Conservation (phyloP, 2,329 filamentous ascomycete genomes). For the Colletotrichum eremochloae region DNA sequence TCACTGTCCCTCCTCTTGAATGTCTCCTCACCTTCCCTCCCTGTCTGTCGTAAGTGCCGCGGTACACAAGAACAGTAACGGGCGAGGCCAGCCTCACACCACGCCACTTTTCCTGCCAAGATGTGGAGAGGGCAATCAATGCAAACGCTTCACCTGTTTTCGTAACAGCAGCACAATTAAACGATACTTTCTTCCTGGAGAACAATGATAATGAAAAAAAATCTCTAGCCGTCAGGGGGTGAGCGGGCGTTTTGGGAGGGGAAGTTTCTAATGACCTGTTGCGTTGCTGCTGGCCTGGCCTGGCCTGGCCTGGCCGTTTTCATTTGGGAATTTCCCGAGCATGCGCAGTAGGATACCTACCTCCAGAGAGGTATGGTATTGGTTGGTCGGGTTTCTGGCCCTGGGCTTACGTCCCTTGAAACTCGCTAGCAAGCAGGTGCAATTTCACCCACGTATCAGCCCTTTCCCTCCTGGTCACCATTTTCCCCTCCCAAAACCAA, state of each 20-base stretch:
- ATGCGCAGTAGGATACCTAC: neutral
- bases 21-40: constrained; percentile 1
- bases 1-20: too few relatives aligned
- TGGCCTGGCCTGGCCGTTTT: neutral
- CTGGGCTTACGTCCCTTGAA: constrained; percentile 60
- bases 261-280: neutral
- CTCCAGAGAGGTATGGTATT: too few relatives aligned
- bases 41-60: constrained; percentile 9
- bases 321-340: constrained; percentile 30
- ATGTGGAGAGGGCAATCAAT: constrained; percentile 33
- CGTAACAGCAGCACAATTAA: constrained; percentile 40
- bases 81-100: constrained; percentile 11
- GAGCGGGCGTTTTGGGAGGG: neutral
- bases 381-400: constrained; percentile 26
- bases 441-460: constrained; percentile 65
- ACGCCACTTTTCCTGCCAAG: constrained; percentile 23
- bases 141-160: constrained; percentile 42
- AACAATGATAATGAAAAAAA: neutral
- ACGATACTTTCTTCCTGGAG: constrained; percentile 33
- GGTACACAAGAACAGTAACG: constrained; percentile 10
- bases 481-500: neutral
- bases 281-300: too few relatives aligned
- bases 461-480: constrained; percentile 46
- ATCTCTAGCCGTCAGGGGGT: constrained; percentile 8
- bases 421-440: constrained; percentile 63